Conservation (phyloP, 129 eudicot genomes). For the Helianthus annuus region HanXRQr2.0-SUNRISE NC_035448.2:2659345-2659844, state of each 20-base stretch:
- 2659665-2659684: neutral
- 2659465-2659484: constrained; percentile 72
- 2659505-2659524: constrained; percentile 71
- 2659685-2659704: constrained; percentile 95
- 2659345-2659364: constrained; percentile 49
- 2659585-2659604: constrained; percentile 90
- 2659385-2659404: constrained; percentile 49
- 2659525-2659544: constrained; percentile 80
- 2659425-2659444: constrained; percentile 50
- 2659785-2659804: neutral
- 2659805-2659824: too few species aligned
- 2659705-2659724: constrained; percentile 87
- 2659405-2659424: constrained; percentile 38
- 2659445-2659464: constrained; percentile 55
- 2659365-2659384: constrained; percentile 44
- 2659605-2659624: constrained; percentile 8
- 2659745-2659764: constrained; percentile 93
- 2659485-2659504: constrained; percentile 75
- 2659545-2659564: constrained; percentile 73
- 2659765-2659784: constrained; percentile 82
- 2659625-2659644: neutral
- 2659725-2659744: constrained; percentile 80
- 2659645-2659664: neutral
- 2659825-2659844: too few species aligned
- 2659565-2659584: constrained; percentile 85